Conservation (phyloP, 192 early-diverging fungal genomes). For the Haplosporangium gracile region DNA sequence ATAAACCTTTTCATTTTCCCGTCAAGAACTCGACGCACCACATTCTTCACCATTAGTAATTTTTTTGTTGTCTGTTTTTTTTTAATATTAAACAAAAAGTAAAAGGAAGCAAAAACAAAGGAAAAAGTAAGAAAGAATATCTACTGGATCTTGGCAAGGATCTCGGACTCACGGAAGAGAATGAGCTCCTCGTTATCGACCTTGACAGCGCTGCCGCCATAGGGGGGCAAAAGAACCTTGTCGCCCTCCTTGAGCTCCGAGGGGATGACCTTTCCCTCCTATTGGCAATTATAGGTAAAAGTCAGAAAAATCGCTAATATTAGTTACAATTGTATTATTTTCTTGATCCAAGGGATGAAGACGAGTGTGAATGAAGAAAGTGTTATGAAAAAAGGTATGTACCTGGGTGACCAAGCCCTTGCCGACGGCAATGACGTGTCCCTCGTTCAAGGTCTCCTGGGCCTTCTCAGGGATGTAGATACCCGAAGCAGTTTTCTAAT, state of each 20-base stretch:
- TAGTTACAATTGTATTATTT: background rate
- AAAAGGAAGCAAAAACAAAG: background rate
- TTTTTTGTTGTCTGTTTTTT: background rate
- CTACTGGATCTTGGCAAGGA: constrained; percentile 91
- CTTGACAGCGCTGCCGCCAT: constrained; percentile 96
- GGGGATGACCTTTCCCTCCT: constrained; percentile 87
- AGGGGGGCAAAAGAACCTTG: constrained; percentile 95
- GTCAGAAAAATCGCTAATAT: background rate
- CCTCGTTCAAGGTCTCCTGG: constrained; percentile 98
- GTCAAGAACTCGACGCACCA: too few species aligned
- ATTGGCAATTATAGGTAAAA: background rate
- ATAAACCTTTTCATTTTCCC: too few species aligned
- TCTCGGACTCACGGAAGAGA: constrained; percentile 93
- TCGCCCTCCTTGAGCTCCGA: constrained; percentile 91
- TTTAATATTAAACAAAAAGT: background rate
- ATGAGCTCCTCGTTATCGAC: constrained; percentile 90
- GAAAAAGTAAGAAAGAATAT: background rate
- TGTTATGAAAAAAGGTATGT: constrained; percentile 26
- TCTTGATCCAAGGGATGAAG: background rate
- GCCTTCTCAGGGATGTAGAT: constrained; percentile 99
- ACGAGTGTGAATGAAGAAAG: background rate
- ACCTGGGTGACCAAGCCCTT: constrained; percentile 88
- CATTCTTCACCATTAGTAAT: too few species aligned
- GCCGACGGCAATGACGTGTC: constrained; percentile 92
- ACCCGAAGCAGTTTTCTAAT: constrained; percentile 93